Conservation (phyloP, 257 asterid genomes). For the Rehmannia glutinosa region DNA sequence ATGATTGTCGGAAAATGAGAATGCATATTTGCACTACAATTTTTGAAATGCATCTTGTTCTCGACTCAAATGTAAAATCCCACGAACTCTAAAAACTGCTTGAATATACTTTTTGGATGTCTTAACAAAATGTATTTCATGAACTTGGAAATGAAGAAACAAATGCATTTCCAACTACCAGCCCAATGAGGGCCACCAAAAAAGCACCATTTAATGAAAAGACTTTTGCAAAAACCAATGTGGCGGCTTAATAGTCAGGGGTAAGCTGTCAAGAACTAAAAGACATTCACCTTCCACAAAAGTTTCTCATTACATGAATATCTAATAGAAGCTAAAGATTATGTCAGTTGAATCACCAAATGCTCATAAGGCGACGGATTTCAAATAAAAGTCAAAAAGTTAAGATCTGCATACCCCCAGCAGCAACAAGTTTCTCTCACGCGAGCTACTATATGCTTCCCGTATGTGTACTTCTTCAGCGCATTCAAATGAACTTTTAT, state of each 20-base stretch:
- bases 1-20: not conserved
- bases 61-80: not conserved
- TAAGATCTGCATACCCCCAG: constrained; percentile 52
- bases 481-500: too few relatives aligned
- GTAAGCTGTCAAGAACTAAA: too few relatives aligned
- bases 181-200: too few relatives aligned
- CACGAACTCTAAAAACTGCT: not conserved
- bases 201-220: too few relatives aligned
- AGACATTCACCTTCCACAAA: not conserved
- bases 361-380: not conserved
- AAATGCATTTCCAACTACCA: not conserved
- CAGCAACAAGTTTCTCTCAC: constrained; percentile 76
- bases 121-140: not conserved
- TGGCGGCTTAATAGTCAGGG: too few relatives aligned
- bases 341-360: not conserved
- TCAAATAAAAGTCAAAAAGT: not conserved
- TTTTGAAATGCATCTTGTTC: not conserved
- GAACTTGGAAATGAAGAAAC: not conserved
- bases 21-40: not conserved
- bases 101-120: not conserved
- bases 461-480: constrained; percentile 76
- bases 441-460: constrained; percentile 76
- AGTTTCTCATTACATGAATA: not conserved
- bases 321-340: not conserved
- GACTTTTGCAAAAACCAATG: not conserved